Evolutionary conservation across 495 filamentous ascomycete genomes (phyloP).

Genomic region (Penicillium cinerascens): DNA sequence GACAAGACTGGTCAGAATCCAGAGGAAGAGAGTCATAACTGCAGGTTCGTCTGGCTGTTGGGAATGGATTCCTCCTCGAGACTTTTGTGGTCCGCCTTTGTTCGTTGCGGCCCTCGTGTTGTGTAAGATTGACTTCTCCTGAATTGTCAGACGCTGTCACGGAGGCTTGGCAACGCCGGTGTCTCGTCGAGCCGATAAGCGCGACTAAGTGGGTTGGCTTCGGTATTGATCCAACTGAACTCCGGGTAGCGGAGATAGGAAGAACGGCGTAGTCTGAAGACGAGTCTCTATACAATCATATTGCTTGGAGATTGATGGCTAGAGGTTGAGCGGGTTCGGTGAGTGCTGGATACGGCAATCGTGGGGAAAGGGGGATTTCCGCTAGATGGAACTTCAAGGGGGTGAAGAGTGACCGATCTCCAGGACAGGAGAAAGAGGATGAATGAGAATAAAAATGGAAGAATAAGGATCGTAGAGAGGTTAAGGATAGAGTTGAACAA

Average conservation of each 20-base stretch:
- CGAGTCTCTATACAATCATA: no score
- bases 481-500: no score
- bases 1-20: conserved; percentile 45
- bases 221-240: no score
- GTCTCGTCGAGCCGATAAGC: neutral
- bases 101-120: neutral
- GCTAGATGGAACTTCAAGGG: no score
- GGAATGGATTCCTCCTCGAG: neutral
- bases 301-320: no score
- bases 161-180: neutral
- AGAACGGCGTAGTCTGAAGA: neutral
- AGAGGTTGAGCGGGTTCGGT: no score
- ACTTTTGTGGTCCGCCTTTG: neutral
- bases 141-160: neutral
- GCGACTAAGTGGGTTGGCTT: neutral
- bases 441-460: no score
- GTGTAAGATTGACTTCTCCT: neutral
- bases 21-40: conserved; percentile 32
- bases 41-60: neutral
- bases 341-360: no score
- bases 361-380: no score
- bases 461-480: no score
- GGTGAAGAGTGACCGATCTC: no score
- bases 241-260: neutral
- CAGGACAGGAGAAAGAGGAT: no score